Evolutionary conservation across 305 asterid genomes (phyloP).

Genomic region (Fraxinus greggii): DNA sequence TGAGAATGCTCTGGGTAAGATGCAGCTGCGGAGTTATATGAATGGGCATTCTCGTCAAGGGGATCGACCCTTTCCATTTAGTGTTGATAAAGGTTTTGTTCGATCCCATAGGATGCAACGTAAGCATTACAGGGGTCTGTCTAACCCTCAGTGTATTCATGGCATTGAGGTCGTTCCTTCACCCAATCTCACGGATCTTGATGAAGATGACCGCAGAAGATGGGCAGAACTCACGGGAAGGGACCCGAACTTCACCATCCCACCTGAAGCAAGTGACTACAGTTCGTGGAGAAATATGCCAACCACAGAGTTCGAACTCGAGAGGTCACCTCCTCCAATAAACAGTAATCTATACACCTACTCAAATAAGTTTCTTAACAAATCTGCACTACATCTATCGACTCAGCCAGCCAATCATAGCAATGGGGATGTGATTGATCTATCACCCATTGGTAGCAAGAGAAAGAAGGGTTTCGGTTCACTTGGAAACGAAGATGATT

Average conservation of each 20-base stretch:
- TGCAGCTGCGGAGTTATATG: constrained; percentile 57
- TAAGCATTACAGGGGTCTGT: constrained; percentile 34
- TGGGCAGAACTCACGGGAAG: constrained; percentile 50
- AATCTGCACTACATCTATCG: constrained; percentile 33
- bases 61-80: constrained; percentile 43
- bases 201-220: constrained; percentile 43
- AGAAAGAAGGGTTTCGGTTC: constrained; percentile 36
- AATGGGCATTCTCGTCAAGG: constrained; percentile 58
- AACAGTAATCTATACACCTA: too few relatives aligned
- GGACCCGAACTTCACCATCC: constrained; percentile 36
- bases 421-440: constrained; percentile 39
- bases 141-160: constrained; percentile 53
- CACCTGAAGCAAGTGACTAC: constrained; percentile 35
- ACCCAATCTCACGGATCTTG: constrained; percentile 9
- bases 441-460: constrained; percentile 31
- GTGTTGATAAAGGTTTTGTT: constrained; percentile 46
- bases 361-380: constrained; percentile 14
- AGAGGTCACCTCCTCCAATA: constrained; percentile 16
- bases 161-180: constrained; percentile 40
- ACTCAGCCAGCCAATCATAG: constrained; percentile 37
- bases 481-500: constrained; percentile 33
- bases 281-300: constrained; percentile 31
- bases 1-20: constrained; percentile 50
- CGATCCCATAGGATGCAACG: constrained; percentile 42
- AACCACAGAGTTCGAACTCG: constrained; percentile 43